A percentile compares a stretch with the other conserved stretches of the same genome.
These are phyloP conservation scores for Anisodus acutangulus DNA, from an alignment of 257 asterid species.

Conservation along the genomic window DNA sequence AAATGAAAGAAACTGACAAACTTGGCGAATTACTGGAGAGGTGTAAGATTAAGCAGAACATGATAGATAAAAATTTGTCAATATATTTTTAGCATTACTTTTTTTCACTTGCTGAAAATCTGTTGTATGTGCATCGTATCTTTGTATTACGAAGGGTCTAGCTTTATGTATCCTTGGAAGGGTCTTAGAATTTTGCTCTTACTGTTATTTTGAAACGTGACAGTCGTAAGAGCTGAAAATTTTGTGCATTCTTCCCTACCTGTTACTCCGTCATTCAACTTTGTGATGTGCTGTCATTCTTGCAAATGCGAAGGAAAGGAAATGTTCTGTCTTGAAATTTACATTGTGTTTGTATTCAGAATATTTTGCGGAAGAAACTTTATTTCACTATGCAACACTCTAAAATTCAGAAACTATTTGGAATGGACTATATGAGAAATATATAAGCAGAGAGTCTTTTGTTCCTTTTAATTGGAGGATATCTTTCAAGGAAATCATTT, in stretches of 20 bases:
- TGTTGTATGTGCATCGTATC: not conserved
- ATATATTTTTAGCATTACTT: slow-evolving; percentile 50
- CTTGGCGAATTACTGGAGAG: slow-evolving; percentile 60
- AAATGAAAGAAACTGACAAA: slow-evolving; percentile 39
- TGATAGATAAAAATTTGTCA: slow-evolving; percentile 66
- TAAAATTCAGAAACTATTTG: too few species aligned
- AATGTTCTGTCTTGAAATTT: not conserved
- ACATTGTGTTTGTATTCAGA: not conserved
- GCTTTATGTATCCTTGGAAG: not conserved
- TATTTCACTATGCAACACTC: not conserved
- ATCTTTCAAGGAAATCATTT: not conserved
- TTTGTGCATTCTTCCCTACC: not conserved
- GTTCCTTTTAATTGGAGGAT: not conserved
- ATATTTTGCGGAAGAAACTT: too few species aligned
- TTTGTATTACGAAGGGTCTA: not conserved
- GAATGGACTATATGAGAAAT: too few species aligned
- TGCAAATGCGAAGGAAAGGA: not conserved
- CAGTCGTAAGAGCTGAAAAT: not conserved
- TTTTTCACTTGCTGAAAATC: slow-evolving; percentile 6
- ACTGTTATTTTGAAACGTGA: not conserved
- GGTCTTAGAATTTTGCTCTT: not conserved
- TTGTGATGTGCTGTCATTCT: not conserved
- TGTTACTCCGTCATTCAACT: not conserved
- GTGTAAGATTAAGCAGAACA: slow-evolving; percentile 69
- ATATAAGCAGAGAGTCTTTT: not conserved